These are phyloP conservation scores for Ulota crispa DNA, from an alignment of 225 moss, liverwort and hornwort genomes.

Conservation along the genomic window DNA sequence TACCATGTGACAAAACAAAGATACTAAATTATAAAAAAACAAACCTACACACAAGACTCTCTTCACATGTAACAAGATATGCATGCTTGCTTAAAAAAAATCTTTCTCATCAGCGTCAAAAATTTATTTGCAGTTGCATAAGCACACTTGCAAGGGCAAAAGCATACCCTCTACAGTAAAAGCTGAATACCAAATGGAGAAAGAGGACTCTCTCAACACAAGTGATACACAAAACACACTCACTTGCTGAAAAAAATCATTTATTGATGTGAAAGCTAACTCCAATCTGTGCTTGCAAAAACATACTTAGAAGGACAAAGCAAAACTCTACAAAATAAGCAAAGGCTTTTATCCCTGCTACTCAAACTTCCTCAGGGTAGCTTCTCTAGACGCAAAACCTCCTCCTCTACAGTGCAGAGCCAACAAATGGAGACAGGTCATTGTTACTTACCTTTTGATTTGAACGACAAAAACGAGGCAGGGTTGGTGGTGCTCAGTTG, in stretches of 20 bases:
- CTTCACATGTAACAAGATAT: background rate
- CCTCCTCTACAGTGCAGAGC: too few species aligned
- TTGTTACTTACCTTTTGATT: conserved; percentile 62
- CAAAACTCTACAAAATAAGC: background rate
- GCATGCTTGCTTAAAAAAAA: background rate
- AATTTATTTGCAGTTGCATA: too few species aligned
- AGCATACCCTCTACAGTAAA: too few species aligned
- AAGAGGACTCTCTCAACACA: background rate
- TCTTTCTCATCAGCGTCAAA: too few species aligned
- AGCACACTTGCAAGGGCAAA: too few species aligned
- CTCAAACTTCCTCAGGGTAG: too few species aligned
- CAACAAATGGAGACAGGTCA: background rate
- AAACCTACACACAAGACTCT: background rate
- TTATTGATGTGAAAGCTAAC: background rate
- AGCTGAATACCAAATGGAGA: too few species aligned
- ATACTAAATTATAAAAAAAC: background rate
- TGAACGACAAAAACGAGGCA: conserved; percentile 59
- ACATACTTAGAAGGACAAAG: background rate
- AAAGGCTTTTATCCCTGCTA: too few species aligned
- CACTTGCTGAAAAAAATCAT: background rate
- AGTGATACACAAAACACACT: background rate
- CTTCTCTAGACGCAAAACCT: too few species aligned
- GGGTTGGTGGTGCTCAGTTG: conserved; percentile 74
- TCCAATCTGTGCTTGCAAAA: background rate
- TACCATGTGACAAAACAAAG: background rate